These are phyloP conservation scores for Brachypodium distachyon DNA, from an alignment of 202 grass and related monocot species.

Conservation along the genomic window DNA sequence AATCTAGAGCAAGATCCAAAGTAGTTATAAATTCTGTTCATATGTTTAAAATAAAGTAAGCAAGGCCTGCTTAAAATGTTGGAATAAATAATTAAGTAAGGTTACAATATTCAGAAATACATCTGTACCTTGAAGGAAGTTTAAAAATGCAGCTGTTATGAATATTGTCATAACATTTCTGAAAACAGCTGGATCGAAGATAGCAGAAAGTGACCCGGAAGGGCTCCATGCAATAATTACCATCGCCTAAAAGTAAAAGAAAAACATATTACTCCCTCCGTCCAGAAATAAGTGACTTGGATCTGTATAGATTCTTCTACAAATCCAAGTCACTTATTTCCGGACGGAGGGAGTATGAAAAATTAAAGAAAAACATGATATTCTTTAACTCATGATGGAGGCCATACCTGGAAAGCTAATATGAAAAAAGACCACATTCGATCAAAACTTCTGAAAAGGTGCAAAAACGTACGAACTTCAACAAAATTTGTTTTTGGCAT, in stretches of 20 bases:
- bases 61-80: not conserved
- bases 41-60: not conserved
- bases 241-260: constrained; percentile 62
- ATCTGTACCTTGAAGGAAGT: constrained; percentile 84
- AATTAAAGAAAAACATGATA: not conserved
- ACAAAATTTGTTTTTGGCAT: constrained; percentile 98
- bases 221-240: constrained; percentile 92
- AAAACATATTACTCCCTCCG: too few species aligned
- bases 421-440: constrained; percentile 97
- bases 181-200: constrained; percentile 73
- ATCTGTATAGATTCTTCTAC: too few species aligned
- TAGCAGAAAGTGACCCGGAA: constrained; percentile 46
- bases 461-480: constrained; percentile 97
- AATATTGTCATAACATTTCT: constrained; percentile 85
- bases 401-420: constrained; percentile 78
- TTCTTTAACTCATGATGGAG: not conserved
- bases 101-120: not conserved
- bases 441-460: constrained; percentile 97
- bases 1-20: not conserved
- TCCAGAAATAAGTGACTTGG: too few species aligned
- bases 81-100: not conserved
- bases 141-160: constrained; percentile 83
- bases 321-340: too few species aligned
- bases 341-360: too few species aligned
- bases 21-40: not conserved